Evolutionary conservation across 306 rosid species (phyloP).

Genomic region (Cyamopsis tetragonoloba): DNA sequence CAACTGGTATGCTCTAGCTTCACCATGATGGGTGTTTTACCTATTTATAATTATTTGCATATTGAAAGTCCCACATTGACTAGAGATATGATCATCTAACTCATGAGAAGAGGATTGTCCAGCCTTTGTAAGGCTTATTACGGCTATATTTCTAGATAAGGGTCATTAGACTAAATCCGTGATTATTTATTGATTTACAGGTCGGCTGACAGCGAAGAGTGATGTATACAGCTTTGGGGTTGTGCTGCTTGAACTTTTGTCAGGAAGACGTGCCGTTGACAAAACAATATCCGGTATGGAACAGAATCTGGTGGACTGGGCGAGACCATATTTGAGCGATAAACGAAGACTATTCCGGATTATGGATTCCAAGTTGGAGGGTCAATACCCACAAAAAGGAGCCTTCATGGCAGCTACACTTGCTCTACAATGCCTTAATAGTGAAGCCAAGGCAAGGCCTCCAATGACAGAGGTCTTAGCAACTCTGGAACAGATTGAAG

Average conservation of each 20-base stretch:
- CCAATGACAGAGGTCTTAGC: constrained; percentile 68
- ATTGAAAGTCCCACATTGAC: too few relatives aligned
- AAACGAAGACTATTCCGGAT: constrained; percentile 73
- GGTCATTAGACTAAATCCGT: constrained; percentile 13
- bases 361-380: constrained; percentile 89
- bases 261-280: constrained; percentile 80
- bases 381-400: constrained; percentile 82
- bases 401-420: constrained; percentile 73
- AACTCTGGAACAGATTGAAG: constrained; percentile 58
- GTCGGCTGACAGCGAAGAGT: constrained; percentile 84
- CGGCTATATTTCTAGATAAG: too few relatives aligned
- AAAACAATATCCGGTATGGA: constrained; percentile 57
- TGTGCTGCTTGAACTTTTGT: constrained; percentile 72
- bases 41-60: not conserved
- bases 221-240: constrained; percentile 96
- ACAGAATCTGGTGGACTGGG: constrained; percentile 87
- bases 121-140: too few relatives aligned
- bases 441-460: constrained; percentile 82
- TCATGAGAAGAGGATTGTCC: too few relatives aligned
- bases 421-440: constrained; percentile 66
- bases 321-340: constrained; percentile 72
- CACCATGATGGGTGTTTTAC: constrained; percentile 40
- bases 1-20: constrained; percentile 65
- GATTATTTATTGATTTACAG: constrained; percentile 38
- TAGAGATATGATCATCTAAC: too few relatives aligned